Evolutionary conservation across 2,329 filamentous ascomycete genomes (phyloP).

Genomic region (Sclerotinia sclerotiorum): DNA sequence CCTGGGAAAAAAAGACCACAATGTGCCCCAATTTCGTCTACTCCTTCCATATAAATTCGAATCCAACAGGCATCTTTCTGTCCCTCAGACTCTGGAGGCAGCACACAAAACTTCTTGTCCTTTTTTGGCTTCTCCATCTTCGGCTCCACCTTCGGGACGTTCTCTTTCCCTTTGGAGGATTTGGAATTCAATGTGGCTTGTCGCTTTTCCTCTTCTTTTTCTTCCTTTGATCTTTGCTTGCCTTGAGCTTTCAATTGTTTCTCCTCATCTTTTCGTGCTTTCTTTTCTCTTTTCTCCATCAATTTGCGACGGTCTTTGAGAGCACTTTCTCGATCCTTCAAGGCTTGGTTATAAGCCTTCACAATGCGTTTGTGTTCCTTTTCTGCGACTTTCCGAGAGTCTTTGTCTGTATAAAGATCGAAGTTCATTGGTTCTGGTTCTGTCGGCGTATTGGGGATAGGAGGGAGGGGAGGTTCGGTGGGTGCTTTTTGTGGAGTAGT

Average conservation of each 20-base stretch:
- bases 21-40: conserved; percentile 84
- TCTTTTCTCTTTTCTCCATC: conserved; percentile 52
- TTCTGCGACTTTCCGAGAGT: conserved; percentile 65
- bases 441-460: conserved; percentile 52
- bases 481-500: conserved; percentile 15
- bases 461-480: conserved; percentile 47
- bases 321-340: conserved; percentile 65
- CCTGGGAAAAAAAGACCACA: conserved; percentile 76
- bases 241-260: conserved; percentile 41
- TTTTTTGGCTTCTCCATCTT: conserved; percentile 36
- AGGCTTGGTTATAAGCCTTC: conserved; percentile 64
- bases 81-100: conserved; percentile 58
- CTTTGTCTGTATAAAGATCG: conserved; percentile 60
- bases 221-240: conserved; percentile 39
- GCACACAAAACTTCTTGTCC: conserved; percentile 70
- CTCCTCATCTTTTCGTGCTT: conserved; percentile 44
- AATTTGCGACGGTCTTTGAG: conserved; percentile 63
- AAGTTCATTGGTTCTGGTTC: conserved; percentile 58
- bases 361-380: conserved; percentile 63
- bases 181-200: conserved; percentile 32
- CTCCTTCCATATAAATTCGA: conserved; percentile 74
- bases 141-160: conserved; percentile 33
- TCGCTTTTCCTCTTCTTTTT: conserved; percentile 40
- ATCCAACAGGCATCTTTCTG: conserved; percentile 72
- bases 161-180: conserved; percentile 35